Evolutionary conservation across 1,139 yeast genomes (phyloP), one percentile per base, ranked within the genome.

Genomic region (Eremothecium coryli): DNA sequence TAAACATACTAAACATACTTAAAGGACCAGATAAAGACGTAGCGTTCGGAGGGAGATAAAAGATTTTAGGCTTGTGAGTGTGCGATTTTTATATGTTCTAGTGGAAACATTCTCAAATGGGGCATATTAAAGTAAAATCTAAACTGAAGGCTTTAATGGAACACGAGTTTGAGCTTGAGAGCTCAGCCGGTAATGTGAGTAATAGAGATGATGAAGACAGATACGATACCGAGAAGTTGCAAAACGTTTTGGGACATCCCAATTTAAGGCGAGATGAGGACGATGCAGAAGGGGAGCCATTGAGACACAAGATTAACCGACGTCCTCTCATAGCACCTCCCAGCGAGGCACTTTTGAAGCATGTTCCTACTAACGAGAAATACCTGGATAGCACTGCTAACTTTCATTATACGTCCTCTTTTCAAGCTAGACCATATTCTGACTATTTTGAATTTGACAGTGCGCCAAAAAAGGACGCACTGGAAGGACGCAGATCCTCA

Each of bases 391-490:
- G 26, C 14, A 29, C 33, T 14, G n/a, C n/a, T n/a, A n/a, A n/a
- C n/a, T n/a, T n/a, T n/a, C n/a, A n/a, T n/a, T n/a, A n/a, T n/a
- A 49, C 52, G 5, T 43, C 52, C 7, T 35, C 46, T 5, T 39
- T 48, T 18, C 39, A 42, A 21, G 43, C 43, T 9, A 41, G 54
- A 13, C 43, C 46, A n/a, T 49, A 46, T 29, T 49, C 48, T 5
- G 53, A 49, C 30, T 38, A 40, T 24, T 49, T 49, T 32, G 54
- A 49, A 32, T n/a, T n/a, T n/a, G n/a, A n/a, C n/a, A n/a, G n/a
- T n/a, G n/a, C n/a, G n/a, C n/a, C n/a, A n/a, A n/a, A n/a, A n/a
- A n/a, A n/a, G n/a, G n/a, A n/a, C n/a, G n/a, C n/a, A n/a, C n/a
- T n/a, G n/a, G n/a, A n/a, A n/a, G n/a, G n/a, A n/a, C n/a, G n/a